These are phyloP conservation scores for Venturia asperata DNA, from an alignment of 2,329 filamentous ascomycete species.

Conservation along the genomic window DNA sequence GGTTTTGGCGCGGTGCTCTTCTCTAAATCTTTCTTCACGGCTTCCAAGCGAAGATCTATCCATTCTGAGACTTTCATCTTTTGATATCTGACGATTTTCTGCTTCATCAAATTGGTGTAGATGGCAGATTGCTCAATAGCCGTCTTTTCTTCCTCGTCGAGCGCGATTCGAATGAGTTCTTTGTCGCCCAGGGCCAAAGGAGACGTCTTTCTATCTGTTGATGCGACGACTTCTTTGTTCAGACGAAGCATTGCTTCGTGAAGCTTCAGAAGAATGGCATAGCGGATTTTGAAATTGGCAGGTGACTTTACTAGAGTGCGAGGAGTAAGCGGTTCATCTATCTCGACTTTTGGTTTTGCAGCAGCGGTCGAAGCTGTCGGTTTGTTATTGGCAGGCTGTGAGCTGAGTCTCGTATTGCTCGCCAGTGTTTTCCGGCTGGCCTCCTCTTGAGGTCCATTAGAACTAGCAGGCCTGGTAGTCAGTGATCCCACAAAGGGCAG, in stretches of 20 bases:
- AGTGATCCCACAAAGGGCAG: neutral
- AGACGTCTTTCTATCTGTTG: slow-evolving; percentile 43
- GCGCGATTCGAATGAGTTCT: slow-evolving; percentile 58
- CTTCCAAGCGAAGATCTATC: slow-evolving; percentile 47
- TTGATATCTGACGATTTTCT: slow-evolving; percentile 66
- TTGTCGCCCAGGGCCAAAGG: slow-evolving; percentile 56
- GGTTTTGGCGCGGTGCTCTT: slow-evolving; percentile 26
- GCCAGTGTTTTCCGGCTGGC: neutral
- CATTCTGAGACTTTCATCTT: slow-evolving; percentile 68
- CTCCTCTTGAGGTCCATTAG: neutral
- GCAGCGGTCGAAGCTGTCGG: slow-evolving; percentile 13
- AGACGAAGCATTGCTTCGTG: slow-evolving; percentile 60
- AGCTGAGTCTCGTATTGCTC: slow-evolving; percentile 24
- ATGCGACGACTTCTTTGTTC: slow-evolving; percentile 55
- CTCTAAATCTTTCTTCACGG: slow-evolving; percentile 21
- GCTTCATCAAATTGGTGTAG: slow-evolving; percentile 79
- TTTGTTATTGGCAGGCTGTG: slow-evolving; percentile 27
- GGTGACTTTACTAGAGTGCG: slow-evolving; percentile 50
- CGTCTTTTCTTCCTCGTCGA: slow-evolving; percentile 72
- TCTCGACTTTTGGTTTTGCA: slow-evolving; percentile 36
- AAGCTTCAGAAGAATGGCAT: slow-evolving; percentile 49
- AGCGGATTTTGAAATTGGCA: slow-evolving; percentile 30
- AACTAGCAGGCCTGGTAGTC: neutral
- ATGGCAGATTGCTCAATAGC: slow-evolving; percentile 61
- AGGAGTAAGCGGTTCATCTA: slow-evolving; percentile 51